Evolutionary conservation across 2,329 filamentous ascomycete species (phyloP).

Genomic region (Xylariomycetidae sp.): DNA sequence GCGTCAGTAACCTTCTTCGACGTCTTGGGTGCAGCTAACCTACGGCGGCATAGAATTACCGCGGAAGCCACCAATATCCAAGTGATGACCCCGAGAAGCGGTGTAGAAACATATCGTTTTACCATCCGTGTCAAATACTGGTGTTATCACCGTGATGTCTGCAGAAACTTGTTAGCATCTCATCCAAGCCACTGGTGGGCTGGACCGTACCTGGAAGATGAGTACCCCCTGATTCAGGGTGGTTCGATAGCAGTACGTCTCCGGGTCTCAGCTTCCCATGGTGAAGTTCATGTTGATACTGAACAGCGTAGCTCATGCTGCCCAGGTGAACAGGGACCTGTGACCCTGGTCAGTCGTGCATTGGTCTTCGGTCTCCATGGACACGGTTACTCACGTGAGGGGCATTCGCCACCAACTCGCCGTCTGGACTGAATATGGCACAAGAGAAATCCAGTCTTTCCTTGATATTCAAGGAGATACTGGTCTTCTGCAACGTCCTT

Average conservation of each 20-base stretch:
- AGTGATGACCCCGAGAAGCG: constrained; percentile 17
- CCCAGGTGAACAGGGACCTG: constrained; percentile 67
- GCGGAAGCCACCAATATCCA: constrained; percentile 37
- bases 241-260: constrained; percentile 13
- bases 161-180: neutral
- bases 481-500: constrained; percentile 69
- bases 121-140: constrained; percentile 7
- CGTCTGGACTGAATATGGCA: constrained; percentile 67
- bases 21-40: neutral
- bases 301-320: constrained; percentile 69
- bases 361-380: too few species aligned
- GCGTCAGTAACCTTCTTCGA: constrained; percentile 1
- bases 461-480: constrained; percentile 71
- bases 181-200: neutral
- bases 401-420: constrained; percentile 65
- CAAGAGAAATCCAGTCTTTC: constrained; percentile 76
- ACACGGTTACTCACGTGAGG: constrained; percentile 37
- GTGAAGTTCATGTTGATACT: constrained; percentile 63
- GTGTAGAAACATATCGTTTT: constrained; percentile 16
- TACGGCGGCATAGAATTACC: constrained; percentile 18
- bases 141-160: constrained; percentile 12
- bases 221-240: constrained; percentile 10
- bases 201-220: constrained; percentile 6
- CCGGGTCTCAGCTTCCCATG: constrained; percentile 49
- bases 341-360: too few species aligned